Base-by-base conservation (phyloP, 2,329 filamentous ascomycete genomes). In the Cordyceps sp. region DNA sequence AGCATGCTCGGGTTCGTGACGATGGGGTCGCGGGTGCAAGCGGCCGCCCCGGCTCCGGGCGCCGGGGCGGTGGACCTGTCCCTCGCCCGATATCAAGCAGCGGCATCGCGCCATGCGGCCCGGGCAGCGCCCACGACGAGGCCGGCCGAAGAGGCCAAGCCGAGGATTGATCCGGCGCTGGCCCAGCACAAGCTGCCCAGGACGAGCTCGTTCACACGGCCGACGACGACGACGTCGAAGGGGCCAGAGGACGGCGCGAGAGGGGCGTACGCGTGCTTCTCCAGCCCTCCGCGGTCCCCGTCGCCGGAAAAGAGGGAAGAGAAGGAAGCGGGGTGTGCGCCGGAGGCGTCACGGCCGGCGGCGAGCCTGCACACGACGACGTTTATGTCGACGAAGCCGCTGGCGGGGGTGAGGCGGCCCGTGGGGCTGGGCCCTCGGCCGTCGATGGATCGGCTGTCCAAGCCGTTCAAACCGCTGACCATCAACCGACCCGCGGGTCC, bases 381-480 rank as follows among this genome's bases (percentile, higher is more conserved):
- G 0, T 62, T 64, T 36, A 53, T 54, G 26, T 46, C 53, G n/a
- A 42, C 45, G 12, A 52, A 48, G 39, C 39, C 55, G 14, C 48
- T 49, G 29, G 51, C 45, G 32, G 46, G 55, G 26, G 46, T 67
- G 31, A 58, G 60, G 42, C 56, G 61, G 33, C 61, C 63, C 3
- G 52, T 55, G 1, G 56, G 57, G 0, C 41, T 69, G 25, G 59
- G 57, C 4, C 54, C 59, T 1, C 57, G 66, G 21, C 54, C 62
- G 26, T 59, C 62, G 0, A 58, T 72, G 44, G 60, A 66, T 31
- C 58, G 57, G 40, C 45, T 71, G 30, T 55, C 57, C 33, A 69
- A 62, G 43, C 69, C 69, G 6, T 73, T 73, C 35, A 71, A 68
- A 48, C 64, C 63, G 27, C 50, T 71, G 41, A 71, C 65, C 10